A percentile compares a stretch with the other conserved stretches of the same genome.
These are phyloP conservation scores for Hyaloperonospora arabidopsidis DNA, from an alignment of 352 stramenopile species.

Conservation along the genomic window DNA sequence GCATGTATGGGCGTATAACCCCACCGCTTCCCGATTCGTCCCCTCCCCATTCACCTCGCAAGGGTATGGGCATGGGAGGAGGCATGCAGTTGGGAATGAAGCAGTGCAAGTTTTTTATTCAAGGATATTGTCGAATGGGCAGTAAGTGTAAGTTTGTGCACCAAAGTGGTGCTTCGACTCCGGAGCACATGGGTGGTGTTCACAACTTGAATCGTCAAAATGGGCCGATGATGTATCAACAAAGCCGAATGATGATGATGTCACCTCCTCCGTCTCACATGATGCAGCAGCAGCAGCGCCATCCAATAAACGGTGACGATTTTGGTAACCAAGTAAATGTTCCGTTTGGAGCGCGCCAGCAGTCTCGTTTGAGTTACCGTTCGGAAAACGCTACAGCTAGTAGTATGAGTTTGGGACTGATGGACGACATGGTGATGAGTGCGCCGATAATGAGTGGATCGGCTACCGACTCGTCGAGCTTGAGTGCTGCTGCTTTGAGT, in stretches of 20 bases:
- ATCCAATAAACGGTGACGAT: conserved; percentile 27
- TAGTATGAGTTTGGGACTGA: conserved; percentile 19
- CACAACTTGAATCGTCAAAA: conserved; percentile 22
- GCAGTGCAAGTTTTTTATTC: conserved; percentile 80
- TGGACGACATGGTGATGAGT: conserved; percentile 24
- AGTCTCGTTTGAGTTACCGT: conserved; percentile 25
- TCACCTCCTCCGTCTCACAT: conserved; percentile 24
- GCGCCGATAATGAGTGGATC: conserved; percentile 24
- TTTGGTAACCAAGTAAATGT: conserved; percentile 19
- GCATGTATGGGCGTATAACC: conserved; percentile 49
- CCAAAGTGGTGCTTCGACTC: conserved; percentile 23
- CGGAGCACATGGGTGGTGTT: conserved; percentile 18
- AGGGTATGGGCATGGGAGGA: conserved; percentile 15
- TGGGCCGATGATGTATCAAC: conserved; percentile 27
- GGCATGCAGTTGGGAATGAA: conserved; percentile 47
- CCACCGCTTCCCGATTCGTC: conserved; percentile 49
- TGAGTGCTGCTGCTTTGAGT: conserved; percentile 41
- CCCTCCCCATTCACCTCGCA: conserved; percentile 54
- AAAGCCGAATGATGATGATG: conserved; percentile 27
- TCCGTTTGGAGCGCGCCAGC: conserved; percentile 21
- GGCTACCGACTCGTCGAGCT: conserved; percentile 18
- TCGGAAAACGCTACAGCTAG: conserved; percentile 17
- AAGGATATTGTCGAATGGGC: conserved; percentile 80
- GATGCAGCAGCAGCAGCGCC: conserved; percentile 36
- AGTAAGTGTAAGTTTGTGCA: conserved; percentile 84